Base-by-base conservation (phyloP, 768 basidiomycete genomes). In the Tulasnella sp. region DNA sequence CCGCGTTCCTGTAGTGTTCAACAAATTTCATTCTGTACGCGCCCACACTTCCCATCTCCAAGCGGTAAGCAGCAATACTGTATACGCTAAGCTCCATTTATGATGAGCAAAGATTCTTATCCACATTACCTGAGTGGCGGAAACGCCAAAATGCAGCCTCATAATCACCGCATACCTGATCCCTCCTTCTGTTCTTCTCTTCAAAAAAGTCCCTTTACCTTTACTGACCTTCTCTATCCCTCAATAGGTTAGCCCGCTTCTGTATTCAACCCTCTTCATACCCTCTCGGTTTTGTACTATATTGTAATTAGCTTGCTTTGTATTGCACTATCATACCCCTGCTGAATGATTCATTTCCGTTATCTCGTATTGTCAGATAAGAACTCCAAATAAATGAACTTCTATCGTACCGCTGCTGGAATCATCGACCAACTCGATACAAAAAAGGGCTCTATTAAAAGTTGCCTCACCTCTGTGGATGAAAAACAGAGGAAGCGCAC, bases 361-460 rank as follows among this genome's bases (percentile, higher is more conserved):
- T 29, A 34, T 32, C 17, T 19, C 21, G n/a, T n/a, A n/a, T n/a
- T n/a, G n/a, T n/a, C n/a, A n/a, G n/a, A n/a, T n/a, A n/a, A n/a
- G n/a, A n/a, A n/a, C n/a, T n/a, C n/a, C n/a, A n/a, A 32, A 26
- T n/a, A 68, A 72, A 95, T 96, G 93, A 94, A 94, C 76, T 93
- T 95, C 75, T 96, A 96, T 75, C 91, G 91, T 75, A 85, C 89
- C 70, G 89, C 91, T 64, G 85, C 85, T 65, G 78, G 83, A 67
- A 78, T 83, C 3, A 75, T 97, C 66, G 91, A 95, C 69, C 84
- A 84, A 65, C 78, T 97, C 61, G 88, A 94, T 69, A 79, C 82
- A 45, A 92, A 86, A 70, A 78, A 91, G 70, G 93, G 92, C n/a
- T 94, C 90, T 13, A 86, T 97, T 68, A 93, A 95, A 68, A 80